Evolutionary conservation across 805 yeast species (phyloP).

Genomic region (Lipomyces kockii): DNA sequence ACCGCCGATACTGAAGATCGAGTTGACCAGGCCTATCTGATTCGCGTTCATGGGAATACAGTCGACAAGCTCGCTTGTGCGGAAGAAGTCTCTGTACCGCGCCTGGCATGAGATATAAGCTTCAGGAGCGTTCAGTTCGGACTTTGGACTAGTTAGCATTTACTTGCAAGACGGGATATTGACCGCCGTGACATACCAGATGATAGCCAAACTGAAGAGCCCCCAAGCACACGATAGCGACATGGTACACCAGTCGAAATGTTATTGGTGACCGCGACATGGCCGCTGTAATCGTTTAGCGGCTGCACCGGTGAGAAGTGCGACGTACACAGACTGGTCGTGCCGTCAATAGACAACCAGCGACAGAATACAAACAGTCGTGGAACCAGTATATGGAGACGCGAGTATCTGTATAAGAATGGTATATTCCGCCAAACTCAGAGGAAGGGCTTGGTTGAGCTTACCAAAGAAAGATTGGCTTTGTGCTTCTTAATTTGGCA

Average conservation of each 20-base stretch:
- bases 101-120: slow-evolving; percentile 33
- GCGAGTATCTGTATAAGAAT: neutral
- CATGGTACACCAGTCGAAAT: slow-evolving; percentile 30
- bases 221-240: slow-evolving; percentile 68
- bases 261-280: slow-evolving; percentile 23
- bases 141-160: slow-evolving; percentile 41
- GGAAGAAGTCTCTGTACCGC: slow-evolving; percentile 16
- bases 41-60: slow-evolving; percentile 64
- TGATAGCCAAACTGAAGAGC: slow-evolving; percentile 93
- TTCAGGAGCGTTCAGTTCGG: slow-evolving; percentile 91
- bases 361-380: neutral
- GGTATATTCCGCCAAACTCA: neutral
- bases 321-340: neutral
- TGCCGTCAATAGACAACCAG: neutral
- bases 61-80: slow-evolving; percentile 45
- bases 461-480: too few relatives aligned
- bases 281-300: neutral
- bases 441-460: neutral
- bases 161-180: neutral
- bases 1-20: slow-evolving; percentile 85
- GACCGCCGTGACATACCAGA: slow-evolving; percentile 51
- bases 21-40: slow-evolving; percentile 73
- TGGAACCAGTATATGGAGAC: neutral
- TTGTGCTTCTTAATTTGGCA: too few relatives aligned
- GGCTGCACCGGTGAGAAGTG: neutral